These are phyloP conservation scores for Clarkia xantiana DNA, from an alignment of 345 rosid species.

Conservation along the genomic window DNA sequence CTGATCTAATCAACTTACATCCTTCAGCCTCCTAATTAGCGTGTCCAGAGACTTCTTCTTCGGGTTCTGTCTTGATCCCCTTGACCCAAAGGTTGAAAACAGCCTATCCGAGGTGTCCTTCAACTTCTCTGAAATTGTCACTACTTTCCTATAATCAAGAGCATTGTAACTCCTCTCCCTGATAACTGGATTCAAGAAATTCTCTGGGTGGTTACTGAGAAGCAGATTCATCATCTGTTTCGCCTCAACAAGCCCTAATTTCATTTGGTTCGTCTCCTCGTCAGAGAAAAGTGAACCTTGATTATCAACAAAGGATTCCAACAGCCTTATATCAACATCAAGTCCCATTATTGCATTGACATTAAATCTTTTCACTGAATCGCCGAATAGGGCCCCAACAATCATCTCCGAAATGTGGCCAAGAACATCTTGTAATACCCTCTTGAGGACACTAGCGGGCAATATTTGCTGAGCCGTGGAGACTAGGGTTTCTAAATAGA, in stretches of 20 bases:
- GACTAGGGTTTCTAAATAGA: slow-evolving; percentile 82
- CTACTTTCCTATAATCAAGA: slow-evolving; percentile 72
- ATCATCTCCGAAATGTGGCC: slow-evolving; percentile 73
- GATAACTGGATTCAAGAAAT: slow-evolving; percentile 70
- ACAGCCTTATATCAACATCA: slow-evolving; percentile 63
- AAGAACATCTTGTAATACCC: slow-evolving; percentile 74
- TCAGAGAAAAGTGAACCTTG: slow-evolving; percentile 52
- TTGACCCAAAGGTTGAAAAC: slow-evolving; percentile 80
- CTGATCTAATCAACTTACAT: slow-evolving; percentile 42
- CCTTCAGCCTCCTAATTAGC: slow-evolving; percentile 79
- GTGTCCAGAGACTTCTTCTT: slow-evolving; percentile 89
- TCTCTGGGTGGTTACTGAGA: slow-evolving; percentile 82
- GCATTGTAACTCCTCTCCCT: slow-evolving; percentile 75
- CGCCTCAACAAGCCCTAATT: slow-evolving; percentile 60
- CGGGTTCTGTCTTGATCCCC: slow-evolving; percentile 76
- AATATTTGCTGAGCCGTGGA: slow-evolving; percentile 95
- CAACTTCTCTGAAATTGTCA: slow-evolving; percentile 68
- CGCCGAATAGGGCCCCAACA: slow-evolving; percentile 51
- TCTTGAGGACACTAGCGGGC: slow-evolving; percentile 62
- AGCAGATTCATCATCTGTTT: slow-evolving; percentile 77
- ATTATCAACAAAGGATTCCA: slow-evolving; percentile 82
- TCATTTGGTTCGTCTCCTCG: slow-evolving; percentile 71
- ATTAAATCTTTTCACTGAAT: slow-evolving; percentile 69
- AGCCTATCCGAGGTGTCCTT: slow-evolving; percentile 81
- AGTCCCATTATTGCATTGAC: slow-evolving; percentile 68